Base-by-base conservation (phyloP, 2,329 filamentous ascomycete genomes). In the Thielaviopsis cerberus region DNA sequence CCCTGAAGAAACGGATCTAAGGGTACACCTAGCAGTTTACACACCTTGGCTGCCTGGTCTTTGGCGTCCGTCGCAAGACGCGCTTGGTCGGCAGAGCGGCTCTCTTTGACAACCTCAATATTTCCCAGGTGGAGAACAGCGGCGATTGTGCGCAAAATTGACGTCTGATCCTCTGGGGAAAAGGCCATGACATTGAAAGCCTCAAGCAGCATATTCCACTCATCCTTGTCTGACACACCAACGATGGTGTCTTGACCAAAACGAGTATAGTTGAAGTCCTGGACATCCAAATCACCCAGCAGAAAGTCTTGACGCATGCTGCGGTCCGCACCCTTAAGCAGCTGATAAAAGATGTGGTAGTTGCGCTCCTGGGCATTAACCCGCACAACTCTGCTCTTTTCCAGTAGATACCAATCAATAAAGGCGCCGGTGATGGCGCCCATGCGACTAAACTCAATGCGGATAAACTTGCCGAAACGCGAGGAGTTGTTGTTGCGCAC, bases 401-500 rank as follows among this genome's bases (percentile, higher is more conserved):
- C 92, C 15, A 98, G 74, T 0, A 98, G 76, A 70, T 97, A 98
- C 92, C 92, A 98, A 69, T 98, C 90, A 63, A 98, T 97, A 71
- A 89, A 96, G 23, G 92, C 92, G 37, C 94, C 94, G 3, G 86
- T 86, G 63, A 98, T 98, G 57, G 92, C 86, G 26, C 94, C 94
- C 37, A 80, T 80, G 24, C 86, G 79, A 34, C 82, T 88, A 71
- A 98, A 96, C 67, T 96, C 89, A 66, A 98, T 98, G 54, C 94
- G 81, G 67, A 98, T 98, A 66, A 98, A 98, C 69, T 98, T 98
- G 67, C 92, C 92, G 66, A 98, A 98, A 63, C 92, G 83, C 4
- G 92, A 98, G 0, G 92, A 98, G 68, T 98, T 98, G 73, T 98
- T 92, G 70, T 98, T 98, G 57, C 92, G 81, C 27, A 98, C 88